Percentiles rank a stretch among this genome's conserved stretches.
Evolutionary conservation across 176 grass and related monocot genomes (phyloP).

Genomic region (Musa beccarii): DNA sequence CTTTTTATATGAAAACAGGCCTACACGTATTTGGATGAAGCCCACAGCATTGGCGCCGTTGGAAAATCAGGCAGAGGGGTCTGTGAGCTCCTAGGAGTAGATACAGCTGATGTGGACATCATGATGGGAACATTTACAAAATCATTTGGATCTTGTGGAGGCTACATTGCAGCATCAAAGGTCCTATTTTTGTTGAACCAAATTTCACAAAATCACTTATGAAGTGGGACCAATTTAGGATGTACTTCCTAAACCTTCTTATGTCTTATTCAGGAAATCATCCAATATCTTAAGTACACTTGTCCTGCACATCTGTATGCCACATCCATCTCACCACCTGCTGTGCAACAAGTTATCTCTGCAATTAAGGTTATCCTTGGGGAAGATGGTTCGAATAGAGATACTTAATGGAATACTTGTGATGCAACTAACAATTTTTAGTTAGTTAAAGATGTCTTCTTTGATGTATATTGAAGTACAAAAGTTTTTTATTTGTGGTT

Average conservation of each 20-base stretch:
- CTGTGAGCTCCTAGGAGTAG: constrained; percentile 79
- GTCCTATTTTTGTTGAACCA: constrained; percentile 11
- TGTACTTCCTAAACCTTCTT: constrained; percentile 8
- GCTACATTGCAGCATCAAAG: constrained; percentile 84
- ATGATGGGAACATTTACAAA: constrained; percentile 96
- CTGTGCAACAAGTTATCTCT: constrained; percentile 79
- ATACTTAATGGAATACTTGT: constrained; percentile 12
- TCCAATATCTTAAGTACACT: constrained; percentile 63
- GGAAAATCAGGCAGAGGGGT: constrained; percentile 73
- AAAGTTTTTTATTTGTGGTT: neutral
- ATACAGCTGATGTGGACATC: constrained; percentile 66
- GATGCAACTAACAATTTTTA: neutral
- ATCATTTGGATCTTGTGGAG: constrained; percentile 77
- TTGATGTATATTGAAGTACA: neutral
- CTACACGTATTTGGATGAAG: constrained; percentile 82
- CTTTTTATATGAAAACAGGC: constrained; percentile 31
- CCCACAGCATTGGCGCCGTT: constrained; percentile 73
- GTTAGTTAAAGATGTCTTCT: neutral
- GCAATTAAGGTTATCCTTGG: constrained; percentile 76
- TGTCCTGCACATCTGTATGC: constrained; percentile 82
- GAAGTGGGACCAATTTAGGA: neutral
- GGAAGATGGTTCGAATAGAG: constrained; percentile 67
- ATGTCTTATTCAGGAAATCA: constrained; percentile 54
- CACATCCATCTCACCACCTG: constrained; percentile 82
- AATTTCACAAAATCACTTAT: neutral